These are phyloP conservation scores for Papilionanthe hybrid DNA, from an alignment of 116 monocot genomes.

Conservation along the genomic window DNA sequence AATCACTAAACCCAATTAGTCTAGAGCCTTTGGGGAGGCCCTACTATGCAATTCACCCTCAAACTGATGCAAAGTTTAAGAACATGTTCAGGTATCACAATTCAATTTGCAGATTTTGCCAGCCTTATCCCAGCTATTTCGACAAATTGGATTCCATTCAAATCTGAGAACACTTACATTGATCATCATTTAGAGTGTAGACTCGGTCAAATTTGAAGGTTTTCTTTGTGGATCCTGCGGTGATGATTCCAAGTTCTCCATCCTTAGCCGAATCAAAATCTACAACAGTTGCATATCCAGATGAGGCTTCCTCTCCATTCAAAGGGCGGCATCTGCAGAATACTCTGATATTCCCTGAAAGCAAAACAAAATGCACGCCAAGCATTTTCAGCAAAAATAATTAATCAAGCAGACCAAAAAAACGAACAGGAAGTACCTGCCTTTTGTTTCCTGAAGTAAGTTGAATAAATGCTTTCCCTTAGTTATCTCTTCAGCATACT, in stretches of 20 bases:
- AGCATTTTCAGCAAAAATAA: conserved; percentile 6
- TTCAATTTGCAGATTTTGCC: neutral
- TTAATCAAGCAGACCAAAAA: neutral
- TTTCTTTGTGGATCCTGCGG: conserved; percentile 49
- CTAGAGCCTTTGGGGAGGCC: neutral
- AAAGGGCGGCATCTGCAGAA: conserved; percentile 88
- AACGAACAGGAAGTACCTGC: conserved; percentile 14
- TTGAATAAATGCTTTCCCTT: conserved; percentile 72
- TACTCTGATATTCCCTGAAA: conserved; percentile 86
- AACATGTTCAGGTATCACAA: too few relatives aligned
- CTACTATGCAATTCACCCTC: too few relatives aligned
- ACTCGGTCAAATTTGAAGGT: conserved; percentile 80
- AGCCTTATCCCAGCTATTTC: neutral
- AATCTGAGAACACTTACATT: conserved; percentile 28
- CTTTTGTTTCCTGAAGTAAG: conserved; percentile 83
- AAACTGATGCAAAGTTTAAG: too few relatives aligned
- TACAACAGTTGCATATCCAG: conserved; percentile 36
- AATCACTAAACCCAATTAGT: neutral
- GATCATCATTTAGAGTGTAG: conserved; percentile 68
- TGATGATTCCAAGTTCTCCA: conserved; percentile 66
- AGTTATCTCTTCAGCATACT: conserved; percentile 64
- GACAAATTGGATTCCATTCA: neutral
- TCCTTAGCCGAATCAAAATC: conserved; percentile 79
- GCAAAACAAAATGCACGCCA: conserved; percentile 1
- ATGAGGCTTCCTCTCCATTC: conserved; percentile 57